Base-by-base conservation (phyloP, 1,284 basidiomycete species). In the Lentinula novae-zelandiae region DNA sequence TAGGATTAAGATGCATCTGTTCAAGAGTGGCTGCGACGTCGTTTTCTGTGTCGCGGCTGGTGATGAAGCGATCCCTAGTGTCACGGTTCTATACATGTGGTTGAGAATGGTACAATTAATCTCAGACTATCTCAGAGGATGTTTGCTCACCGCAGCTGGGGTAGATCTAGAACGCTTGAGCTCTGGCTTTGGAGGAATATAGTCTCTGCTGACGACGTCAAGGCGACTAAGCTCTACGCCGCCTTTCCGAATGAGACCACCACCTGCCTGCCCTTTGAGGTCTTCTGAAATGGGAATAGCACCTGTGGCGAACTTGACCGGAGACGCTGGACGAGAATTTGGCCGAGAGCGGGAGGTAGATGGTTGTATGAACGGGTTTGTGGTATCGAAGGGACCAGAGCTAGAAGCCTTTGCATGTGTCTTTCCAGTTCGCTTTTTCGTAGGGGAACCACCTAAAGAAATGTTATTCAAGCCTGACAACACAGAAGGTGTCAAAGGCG, bases 151-250 rank as follows among this genome's bases (percentile, higher is more conserved):
- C 38, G 78, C 75, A 53, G 85, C 83, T 6, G 87, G 86, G 0
- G 86, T 89, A 0, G 89, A 90, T 53, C 82, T 83, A 0, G 87
- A 89, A 2, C 90, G 81, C 67, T 88, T 90, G n/a, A 83, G 69
- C 65, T 89, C 83, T n/a, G 77, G 70, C 17, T 81, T 74, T 10
- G 81, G 80, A 60, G 83, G 76, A 51, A 80, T 73, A 64, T 84
- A 83, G 65, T 85, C 84, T 44, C 79, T 76, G 0, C 84, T 85
- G 60, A 92, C 82, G 22, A 91, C 86, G 57, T 92, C 85, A 22
- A 92, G 74, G 63, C 87, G 79, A 64, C 85, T 87, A 12, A 56
- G 54, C 70, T 92, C 90, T 13, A 91, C 73, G 5, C 89, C 89
- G 36, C 90, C 90, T 64, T 84, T 89, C 36, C 88, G 76, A 62